Evolutionary conservation across 345 rosid species (phyloP), one percentile per base, ranked within the genome.

Genomic region (Zanthoxylum bungeanum): DNA sequence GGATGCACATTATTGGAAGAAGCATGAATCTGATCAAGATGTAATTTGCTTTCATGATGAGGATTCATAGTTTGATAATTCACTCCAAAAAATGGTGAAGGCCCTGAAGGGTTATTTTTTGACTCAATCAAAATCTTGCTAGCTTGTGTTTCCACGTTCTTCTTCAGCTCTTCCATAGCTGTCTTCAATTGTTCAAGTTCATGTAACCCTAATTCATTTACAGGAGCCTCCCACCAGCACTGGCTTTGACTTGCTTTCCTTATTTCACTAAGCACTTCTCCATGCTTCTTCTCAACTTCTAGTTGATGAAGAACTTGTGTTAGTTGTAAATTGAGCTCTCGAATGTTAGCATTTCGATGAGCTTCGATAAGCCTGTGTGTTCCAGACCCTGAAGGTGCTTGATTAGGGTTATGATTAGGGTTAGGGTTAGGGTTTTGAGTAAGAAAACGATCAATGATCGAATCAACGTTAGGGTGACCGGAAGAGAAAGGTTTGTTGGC

Each of bases 401-500:
- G n/a, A n/a, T n/a, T n/a, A n/a, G n/a, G n/a, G n/a, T n/a, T n/a
- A n/a, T n/a, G n/a, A n/a, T n/a, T n/a, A n/a, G 53, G 46, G n/a
- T n/a, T n/a, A n/a, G n/a, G n/a, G 49, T 44, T 44, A 36, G 63
- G 69, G 25, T 44, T 76, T 9, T 66, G 65, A 63, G 69, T 62
- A 19, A 84, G 71, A 60, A 79, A 87, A 0, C 78, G 81, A 14
- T 82, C 69, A 0, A 84, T 33, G 3, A 83, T 60, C 22, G 70
- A 28, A 0, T 86, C 80, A 7, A 85, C 62, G 21, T 31, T 30
- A 3, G 62, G 62, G 62, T 89, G 87, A 27, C 94, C 91, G 24
- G 86, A 89, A 34, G 91, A 85, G 76, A 78, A 87, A 9, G 77
- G 72, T 75, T 91, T 89, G 9, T 75, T 42, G 4, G 84, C 83